A percentile compares a stretch with the other conserved stretches of the same genome.
phyloP scores from a whole-genome alignment of 208 protist genomes.

The Histomonas meleagridis region DNA sequence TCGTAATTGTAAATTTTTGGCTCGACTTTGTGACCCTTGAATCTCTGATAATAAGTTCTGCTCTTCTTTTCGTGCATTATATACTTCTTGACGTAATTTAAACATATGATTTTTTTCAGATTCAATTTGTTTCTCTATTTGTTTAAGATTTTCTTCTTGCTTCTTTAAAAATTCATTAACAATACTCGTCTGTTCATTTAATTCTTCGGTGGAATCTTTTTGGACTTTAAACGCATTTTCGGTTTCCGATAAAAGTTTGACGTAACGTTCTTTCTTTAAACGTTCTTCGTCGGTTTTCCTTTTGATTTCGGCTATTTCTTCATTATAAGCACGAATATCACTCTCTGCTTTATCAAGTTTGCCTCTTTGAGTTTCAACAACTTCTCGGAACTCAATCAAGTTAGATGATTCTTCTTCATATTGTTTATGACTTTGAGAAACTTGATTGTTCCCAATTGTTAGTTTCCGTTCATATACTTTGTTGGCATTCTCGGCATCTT shows the following conservation, averaged over 20 bases:
- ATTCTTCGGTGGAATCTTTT: slow-evolving; percentile 6
- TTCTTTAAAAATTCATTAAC: neutral
- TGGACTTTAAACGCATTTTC: neutral
- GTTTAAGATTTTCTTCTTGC: neutral
- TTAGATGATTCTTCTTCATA: neutral
- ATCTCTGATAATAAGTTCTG: neutral
- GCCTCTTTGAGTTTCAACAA: neutral
- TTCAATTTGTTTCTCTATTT: neutral
- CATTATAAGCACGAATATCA: neutral
- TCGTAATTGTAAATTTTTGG: slow-evolving; percentile 11
- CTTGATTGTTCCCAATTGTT: slow-evolving; percentile 7
- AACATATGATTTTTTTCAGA: neutral
- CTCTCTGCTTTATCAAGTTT: neutral
- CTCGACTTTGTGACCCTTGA: slow-evolving; percentile 2
- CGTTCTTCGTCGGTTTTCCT: neutral
- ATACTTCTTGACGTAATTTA: slow-evolving; percentile 17
- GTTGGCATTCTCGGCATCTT: neutral
- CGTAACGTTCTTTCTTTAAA: neutral
- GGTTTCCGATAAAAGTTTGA: neutral
- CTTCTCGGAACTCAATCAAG: neutral
- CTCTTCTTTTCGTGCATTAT: neutral
- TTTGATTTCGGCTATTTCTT: neutral
- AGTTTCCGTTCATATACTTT: neutral
- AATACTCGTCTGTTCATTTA: neutral
- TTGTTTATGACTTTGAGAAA: slow-evolving; percentile 18